Evolutionary conservation across 352 stramenopile genomes (phyloP), one percentile per base, ranked within the genome.

Genomic region (Pythium chondricola): DNA sequence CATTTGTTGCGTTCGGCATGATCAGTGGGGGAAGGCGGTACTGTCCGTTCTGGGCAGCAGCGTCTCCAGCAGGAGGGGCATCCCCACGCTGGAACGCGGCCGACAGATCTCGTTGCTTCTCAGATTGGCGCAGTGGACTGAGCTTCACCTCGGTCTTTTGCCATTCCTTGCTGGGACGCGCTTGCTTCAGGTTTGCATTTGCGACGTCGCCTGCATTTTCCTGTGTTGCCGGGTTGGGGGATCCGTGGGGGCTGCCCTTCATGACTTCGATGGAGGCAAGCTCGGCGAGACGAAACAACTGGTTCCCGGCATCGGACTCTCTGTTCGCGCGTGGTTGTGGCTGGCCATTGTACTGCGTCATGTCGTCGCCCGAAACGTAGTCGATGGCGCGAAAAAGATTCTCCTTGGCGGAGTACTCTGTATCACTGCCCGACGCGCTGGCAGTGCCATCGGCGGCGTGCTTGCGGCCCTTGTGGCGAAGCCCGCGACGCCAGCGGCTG

Each of bases 401-500:
- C 35, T 81, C 67, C 45, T 81, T 81, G 25, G 67, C 64, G 17
- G 62, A 59, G 38, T 80, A 79, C 24, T 83, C 71, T 22, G 61
- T 59, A 22, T 74, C 72, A 50, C 61, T 71, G 24, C 67, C 63
- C 26, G 57, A 55, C 7, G 33, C 48, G 27, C 35, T 60, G 48
- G 37, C 56, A 7, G 52, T 21, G 33, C 58, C 56, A 48, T 83
- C 74, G 0, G 48, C 45, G 18, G 60, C 58, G 50, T 87, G 78
- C 61, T 87, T 90, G 44, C 79, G 69, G 39, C 79, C 79, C 53
- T 90, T 90, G 63, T 90, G 79, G 46, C 79, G 75, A 56, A 90
- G 43, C 9, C 79, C 79, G 41, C 79, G 75, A 40, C 75, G 75
- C 75, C 79, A 87, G 61, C 79, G 75, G 46, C 75, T 83, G 61